These are phyloP conservation scores for Rhizoctonia solani DNA, from an alignment of 1,284 basidiomycete species.

Conservation along the genomic window DNA sequence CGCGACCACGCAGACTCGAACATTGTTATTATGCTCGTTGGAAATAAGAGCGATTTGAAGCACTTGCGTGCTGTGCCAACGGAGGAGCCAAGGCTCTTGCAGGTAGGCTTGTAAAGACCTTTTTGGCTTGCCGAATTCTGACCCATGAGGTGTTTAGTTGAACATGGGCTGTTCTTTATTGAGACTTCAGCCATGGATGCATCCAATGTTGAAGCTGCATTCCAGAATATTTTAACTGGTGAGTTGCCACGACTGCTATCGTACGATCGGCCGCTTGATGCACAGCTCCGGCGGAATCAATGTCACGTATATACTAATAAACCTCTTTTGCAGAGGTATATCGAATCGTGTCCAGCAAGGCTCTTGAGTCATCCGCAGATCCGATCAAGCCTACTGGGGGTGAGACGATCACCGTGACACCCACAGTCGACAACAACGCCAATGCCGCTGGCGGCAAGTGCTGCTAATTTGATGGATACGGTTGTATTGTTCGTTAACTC, in stretches of 20 bases:
- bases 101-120: conserved; percentile 54
- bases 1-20: conserved; percentile 92
- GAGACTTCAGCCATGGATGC: conserved; percentile 99
- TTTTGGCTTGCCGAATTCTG: neutral
- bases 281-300: too few species aligned
- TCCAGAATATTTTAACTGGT: conserved; percentile 97
- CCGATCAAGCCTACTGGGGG: conserved; percentile 68
- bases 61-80: conserved; percentile 65
- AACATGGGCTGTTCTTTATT: conserved; percentile 92
- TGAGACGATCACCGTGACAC: conserved; percentile 77
- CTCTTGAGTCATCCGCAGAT: conserved; percentile 80
- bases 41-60: conserved; percentile 65
- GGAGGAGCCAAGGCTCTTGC: conserved; percentile 81
- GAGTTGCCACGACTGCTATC: conserved; percentile 42
- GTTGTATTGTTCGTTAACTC: neutral
- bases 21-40: conserved; percentile 90
- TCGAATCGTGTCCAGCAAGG: conserved; percentile 88
- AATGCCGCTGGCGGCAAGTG: conserved; percentile 33
- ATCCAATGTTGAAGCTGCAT: conserved; percentile 95
- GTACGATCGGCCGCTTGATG: too few species aligned
- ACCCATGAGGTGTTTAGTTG: conserved; percentile 49
- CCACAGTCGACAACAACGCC: conserved; percentile 50
- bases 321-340: conserved; percentile 75
- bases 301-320: conserved; percentile 8
- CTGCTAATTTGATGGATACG: conserved; percentile 8